Base-by-base conservation (phyloP, 257 asterid species). In the Craterostigma plantagineum region DNA sequence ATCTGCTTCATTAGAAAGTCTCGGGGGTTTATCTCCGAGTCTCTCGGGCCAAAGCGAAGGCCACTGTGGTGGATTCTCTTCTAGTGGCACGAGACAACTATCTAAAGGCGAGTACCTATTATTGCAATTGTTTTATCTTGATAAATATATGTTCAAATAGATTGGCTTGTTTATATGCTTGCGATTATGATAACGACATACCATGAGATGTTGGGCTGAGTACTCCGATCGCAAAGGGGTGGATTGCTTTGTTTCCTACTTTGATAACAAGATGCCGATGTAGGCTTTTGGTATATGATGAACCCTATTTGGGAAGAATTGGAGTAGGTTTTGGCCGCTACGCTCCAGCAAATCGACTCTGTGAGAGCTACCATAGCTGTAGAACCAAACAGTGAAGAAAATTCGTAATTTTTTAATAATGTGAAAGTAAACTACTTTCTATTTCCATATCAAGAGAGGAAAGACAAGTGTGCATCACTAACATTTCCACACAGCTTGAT, bases 41-140 rank as follows among this genome's bases (percentile, higher is more conserved):
- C 96, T 75, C 54, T 65, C 52, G 6, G 99, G 99, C 99, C 99
- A 90, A 34, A 80, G 57, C 10, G 80, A 60, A 42, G 96, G 96
- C 96, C 95, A 83, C 51, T 59, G 43, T 43, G 49, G 38, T 48
- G 63, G 50, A 17, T 63, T 61, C 10, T 23, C 65, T 35, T 67
- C 57, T 18, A 71, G 61, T 15, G 79, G 77, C 27, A 62, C 77
- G 41, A 90, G 72, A 56, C 96, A 90, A 60, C 66, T 51, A 34
- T 90, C 96, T 40, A 83, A 71, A 49, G 72, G 94, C 34, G 43
- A 59, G 15, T 83, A 83, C 99, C 99, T 90, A n/a, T n/a, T 18
- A 57, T 35, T 27, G 46, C 48, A 46, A 52, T 7, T 27, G 14
- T 36, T 33, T 40, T n/a, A 18, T 5, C 35, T 30, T 34, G 14